A percentile compares a stretch with the other conserved stretches of the same genome.
phyloP scores from a whole-genome alignment of 2,329 filamentous ascomycete genomes.

The Calonectria pteridis region DNA sequence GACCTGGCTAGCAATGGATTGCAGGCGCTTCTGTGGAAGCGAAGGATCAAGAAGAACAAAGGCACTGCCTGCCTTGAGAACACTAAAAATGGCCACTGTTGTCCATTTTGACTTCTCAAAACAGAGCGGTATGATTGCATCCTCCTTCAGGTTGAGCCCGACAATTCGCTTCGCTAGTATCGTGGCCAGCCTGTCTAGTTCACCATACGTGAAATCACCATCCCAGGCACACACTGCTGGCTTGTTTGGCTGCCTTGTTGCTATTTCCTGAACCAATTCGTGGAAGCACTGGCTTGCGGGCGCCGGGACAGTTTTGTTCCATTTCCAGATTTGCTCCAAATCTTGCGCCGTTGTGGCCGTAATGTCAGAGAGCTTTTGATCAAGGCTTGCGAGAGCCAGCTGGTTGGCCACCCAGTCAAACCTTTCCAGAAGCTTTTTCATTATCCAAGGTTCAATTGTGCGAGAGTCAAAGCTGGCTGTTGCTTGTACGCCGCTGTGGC shows the following conservation, averaged over 20 bases:
- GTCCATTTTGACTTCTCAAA: neutral
- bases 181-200: neutral
- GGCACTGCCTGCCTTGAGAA: neutral
- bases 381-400: neutral
- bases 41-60: neutral
- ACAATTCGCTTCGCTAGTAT: neutral
- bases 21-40: neutral
- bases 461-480: slow-evolving; percentile 13
- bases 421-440: neutral
- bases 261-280: slow-evolving; percentile 20
- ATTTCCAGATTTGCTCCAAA: neutral
- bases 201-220: neutral
- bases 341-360: neutral
- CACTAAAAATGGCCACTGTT: neutral
- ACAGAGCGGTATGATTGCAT: neutral
- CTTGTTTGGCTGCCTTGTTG: neutral
- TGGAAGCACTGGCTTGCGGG: neutral
- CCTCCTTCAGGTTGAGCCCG: neutral
- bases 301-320: neutral
- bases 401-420: slow-evolving; percentile 16
- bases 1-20: neutral
- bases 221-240: neutral
- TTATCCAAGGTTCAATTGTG: neutral
- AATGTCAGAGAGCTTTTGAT: slow-evolving; percentile 19
- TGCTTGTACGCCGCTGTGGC: neutral